Evolutionary conservation across 2,329 filamentous ascomycete species (phyloP).

Genomic region (Saccharata proteae): DNA sequence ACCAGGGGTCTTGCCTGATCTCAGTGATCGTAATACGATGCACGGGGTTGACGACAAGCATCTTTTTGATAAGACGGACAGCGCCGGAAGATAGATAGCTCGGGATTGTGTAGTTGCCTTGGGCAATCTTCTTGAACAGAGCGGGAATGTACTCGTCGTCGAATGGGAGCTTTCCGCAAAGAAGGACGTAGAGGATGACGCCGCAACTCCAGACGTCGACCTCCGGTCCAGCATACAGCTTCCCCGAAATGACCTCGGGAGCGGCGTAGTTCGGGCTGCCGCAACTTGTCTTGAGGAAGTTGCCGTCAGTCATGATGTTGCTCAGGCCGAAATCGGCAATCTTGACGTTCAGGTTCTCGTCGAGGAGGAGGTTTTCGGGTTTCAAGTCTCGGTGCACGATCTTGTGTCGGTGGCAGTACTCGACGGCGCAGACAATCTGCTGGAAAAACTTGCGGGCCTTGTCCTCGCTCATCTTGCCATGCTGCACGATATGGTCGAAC

Average conservation of each 20-base stretch:
- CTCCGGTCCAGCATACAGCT: conserved; percentile 92
- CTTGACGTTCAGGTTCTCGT: conserved; percentile 94
- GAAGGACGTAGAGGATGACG: conserved; percentile 61
- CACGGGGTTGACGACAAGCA: conserved; percentile 91
- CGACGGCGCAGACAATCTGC: conserved; percentile 96
- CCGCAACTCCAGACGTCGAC: conserved; percentile 98
- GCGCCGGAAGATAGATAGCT: conserved; percentile 83
- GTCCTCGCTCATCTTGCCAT: conserved; percentile 80
- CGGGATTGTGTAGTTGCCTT: conserved; percentile 85
- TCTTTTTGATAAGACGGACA: conserved; percentile 70
- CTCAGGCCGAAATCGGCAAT: conserved; percentile 97
- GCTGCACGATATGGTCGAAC: conserved; percentile 95
- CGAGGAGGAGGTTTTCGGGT: conserved; percentile 89
- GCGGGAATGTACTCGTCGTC: conserved; percentile 98
- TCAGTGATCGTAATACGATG: conserved; percentile 89
- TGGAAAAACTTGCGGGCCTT: conserved; percentile 98
- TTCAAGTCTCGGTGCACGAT: conserved; percentile 97
- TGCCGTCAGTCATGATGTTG: conserved; percentile 99
- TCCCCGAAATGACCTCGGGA: conserved; percentile 94
- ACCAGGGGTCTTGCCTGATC: conserved; percentile 90
- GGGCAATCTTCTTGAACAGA: conserved; percentile 93
- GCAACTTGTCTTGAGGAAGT: conserved; percentile 97
- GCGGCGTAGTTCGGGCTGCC: conserved; percentile 97
- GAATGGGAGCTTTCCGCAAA: conserved; percentile 68
- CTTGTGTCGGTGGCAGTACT: conserved; percentile 98